phyloP scores from a whole-genome alignment of 1,139 yeast species.

The Martiniozyma asiatica region DNA sequence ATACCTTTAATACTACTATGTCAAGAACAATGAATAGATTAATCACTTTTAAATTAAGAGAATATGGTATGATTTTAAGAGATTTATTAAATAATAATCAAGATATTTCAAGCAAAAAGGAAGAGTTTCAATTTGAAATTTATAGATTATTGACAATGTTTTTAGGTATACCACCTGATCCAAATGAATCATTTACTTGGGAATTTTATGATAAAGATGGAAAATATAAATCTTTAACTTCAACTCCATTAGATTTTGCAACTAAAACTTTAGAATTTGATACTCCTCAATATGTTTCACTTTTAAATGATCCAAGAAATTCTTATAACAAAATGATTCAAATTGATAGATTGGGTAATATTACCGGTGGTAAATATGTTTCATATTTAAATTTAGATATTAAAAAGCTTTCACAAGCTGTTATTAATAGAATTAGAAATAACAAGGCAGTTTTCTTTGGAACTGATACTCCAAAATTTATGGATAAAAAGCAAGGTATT shows the following conservation, averaged over 20 bases:
- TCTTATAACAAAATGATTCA: slow-evolving; percentile 47
- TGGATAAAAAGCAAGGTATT: slow-evolving; percentile 48
- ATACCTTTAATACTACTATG: slow-evolving; percentile 51
- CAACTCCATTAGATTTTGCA: slow-evolving; percentile 58
- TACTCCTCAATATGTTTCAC: slow-evolving; percentile 44
- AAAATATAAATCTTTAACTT: slow-evolving; percentile 36
- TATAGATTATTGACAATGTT: slow-evolving; percentile 54
- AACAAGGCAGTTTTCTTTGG: slow-evolving; percentile 79
- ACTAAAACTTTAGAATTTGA: slow-evolving; percentile 41
- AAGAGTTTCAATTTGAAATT: slow-evolving; percentile 43
- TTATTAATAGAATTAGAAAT: slow-evolving; percentile 53
- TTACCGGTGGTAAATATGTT: slow-evolving; percentile 54
- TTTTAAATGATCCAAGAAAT: slow-evolving; percentile 75
- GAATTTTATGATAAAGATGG: slow-evolving; percentile 66
- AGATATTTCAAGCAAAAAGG: slow-evolving; percentile 27
- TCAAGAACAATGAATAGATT: slow-evolving; percentile 48
- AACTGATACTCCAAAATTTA: slow-evolving; percentile 68
- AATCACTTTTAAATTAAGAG: slow-evolving; percentile 58
- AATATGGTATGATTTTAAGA: slow-evolving; percentile 60
- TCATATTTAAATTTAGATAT: slow-evolving; percentile 58
- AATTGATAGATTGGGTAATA: slow-evolving; percentile 64
- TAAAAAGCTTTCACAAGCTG: slow-evolving; percentile 43
- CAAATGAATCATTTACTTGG: slow-evolving; percentile 57
- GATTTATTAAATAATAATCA: slow-evolving; percentile 26
- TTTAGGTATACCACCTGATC: slow-evolving; percentile 70